phyloP scores from a whole-genome alignment of 1,139 yeast genomes.

The Suhomyces chickasaworum region DNA sequence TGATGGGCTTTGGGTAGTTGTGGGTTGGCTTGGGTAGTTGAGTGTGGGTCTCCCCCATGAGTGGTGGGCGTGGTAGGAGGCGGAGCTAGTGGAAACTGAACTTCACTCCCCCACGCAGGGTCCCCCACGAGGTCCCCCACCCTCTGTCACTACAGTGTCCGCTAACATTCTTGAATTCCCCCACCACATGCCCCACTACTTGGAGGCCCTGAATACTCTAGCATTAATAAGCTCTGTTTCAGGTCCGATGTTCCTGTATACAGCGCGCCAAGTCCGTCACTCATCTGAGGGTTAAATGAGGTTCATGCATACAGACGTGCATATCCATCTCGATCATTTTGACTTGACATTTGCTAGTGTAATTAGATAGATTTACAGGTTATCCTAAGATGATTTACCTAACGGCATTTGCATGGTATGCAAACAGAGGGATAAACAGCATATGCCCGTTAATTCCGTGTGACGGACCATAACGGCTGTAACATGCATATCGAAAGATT shows the following conservation, averaged over 20 bases:
- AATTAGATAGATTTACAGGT: constrained; percentile 8
- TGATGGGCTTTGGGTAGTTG: no score
- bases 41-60: no score
- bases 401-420: constrained; percentile 6
- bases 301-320: constrained; percentile 10
- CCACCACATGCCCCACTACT: not conserved
- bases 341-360: constrained; percentile 14
- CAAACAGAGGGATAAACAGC: not conserved
- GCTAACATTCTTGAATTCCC: not conserved
- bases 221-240: constrained; percentile 3
- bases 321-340: constrained; percentile 14
- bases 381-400: constrained; percentile 3
- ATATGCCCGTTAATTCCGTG: not conserved
- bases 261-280: not conserved
- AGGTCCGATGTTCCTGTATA: constrained; percentile 2
- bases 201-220: not conserved
- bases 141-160: not conserved
- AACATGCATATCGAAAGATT: no score
- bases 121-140: not conserved
- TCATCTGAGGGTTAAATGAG: constrained; percentile 2
- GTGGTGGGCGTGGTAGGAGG: no score
- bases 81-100: no score
- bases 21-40: no score
- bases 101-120: not conserved
- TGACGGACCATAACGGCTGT: not conserved